Base-by-base conservation (phyloP, 1,284 basidiomycete genomes). In the Trichosporon sp. region DNA sequence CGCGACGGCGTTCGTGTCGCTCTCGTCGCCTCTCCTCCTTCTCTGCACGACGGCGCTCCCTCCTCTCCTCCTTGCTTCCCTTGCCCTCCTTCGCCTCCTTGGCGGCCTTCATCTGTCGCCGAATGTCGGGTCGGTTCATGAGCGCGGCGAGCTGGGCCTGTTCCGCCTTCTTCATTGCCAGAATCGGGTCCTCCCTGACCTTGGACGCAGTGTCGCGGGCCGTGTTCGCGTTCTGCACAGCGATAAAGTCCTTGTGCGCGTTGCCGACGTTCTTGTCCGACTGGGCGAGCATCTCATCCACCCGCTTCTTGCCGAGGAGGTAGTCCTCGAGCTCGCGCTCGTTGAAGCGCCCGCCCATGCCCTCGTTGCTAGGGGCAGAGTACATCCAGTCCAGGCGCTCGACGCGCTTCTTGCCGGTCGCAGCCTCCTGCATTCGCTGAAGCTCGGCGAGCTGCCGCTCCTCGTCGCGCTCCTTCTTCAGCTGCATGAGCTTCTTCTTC, bases 331-430 rank as follows among this genome's bases (percentile, higher is more conserved):
- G 85, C 73, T 99, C 96, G 76, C 93, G 94, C 37, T 92, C 85
- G 21, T 80, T 81, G 16, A 83, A 76, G 26, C 79, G 77, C 1
- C 83, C 83, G 11, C 84, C 84, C n/a, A 84, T 73, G 75, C 92
- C 90, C 70, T 86, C 91, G 14, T 92, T 93, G 0, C 93, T 92
- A 1, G 97, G 96, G 0, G 96, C 97, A 14, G 96, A 88, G 85
- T 99, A 99, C 93, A 99, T 96, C 97, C 97, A 99, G 83, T 99
- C 96, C 68, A 99, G 85, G 80, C 94, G 94, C 83, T 98, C 96
- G 66, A 91, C 89, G 76, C 93, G 87, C 85, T 96, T 97, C 86
- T 92, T 94, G 37, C 97, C 97, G 7, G 96, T 98, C 76, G 95
- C 90, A 73, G 92, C 92, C 80, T 96, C 93, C 81, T 97, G 95